These are phyloP conservation scores for Lentinula aciculospora DNA, from an alignment of 768 basidiomycete genomes.

Conservation along the genomic window DNA sequence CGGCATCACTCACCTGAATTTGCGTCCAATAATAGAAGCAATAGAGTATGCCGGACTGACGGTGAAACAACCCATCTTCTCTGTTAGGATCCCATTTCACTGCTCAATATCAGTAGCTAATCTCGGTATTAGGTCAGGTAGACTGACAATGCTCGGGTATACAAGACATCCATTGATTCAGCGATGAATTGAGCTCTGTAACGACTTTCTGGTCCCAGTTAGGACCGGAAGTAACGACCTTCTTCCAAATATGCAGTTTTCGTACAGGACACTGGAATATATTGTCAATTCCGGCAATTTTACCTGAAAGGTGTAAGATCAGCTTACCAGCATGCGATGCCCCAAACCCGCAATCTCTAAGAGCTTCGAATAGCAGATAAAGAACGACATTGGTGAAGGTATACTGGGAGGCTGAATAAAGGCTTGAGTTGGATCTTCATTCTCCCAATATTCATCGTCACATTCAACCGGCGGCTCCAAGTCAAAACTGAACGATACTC, in stretches of 20 bases:
- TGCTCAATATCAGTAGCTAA: conserved; percentile 1
- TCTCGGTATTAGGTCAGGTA: neutral
- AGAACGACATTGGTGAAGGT: conserved; percentile 1
- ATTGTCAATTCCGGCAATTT: neutral
- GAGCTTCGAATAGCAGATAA: neutral
- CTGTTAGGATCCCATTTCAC: conserved; percentile 32
- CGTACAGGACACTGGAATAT: neutral
- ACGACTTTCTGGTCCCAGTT: neutral
- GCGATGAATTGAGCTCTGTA: conserved; percentile 24
- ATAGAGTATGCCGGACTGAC: conserved; percentile 26
- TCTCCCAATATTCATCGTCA: conserved; percentile 38
- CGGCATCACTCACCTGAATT: neutral
- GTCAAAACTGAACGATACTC: conserved; percentile 23
- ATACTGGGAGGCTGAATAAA: conserved; percentile 8
- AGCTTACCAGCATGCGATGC: neutral
- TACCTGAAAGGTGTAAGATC: neutral
- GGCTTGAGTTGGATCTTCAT: conserved; percentile 10
- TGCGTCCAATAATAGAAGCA: conserved; percentile 27
- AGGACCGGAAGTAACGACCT: neutral
- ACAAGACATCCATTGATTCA: conserved; percentile 55
- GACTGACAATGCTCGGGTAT: conserved; percentile 38
- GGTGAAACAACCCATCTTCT: conserved; percentile 21
- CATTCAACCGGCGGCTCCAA: conserved; percentile 45
- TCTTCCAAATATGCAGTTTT: neutral
- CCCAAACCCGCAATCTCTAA: neutral